These are phyloP conservation scores for Pterulicium gracile DNA, from an alignment of 1,284 basidiomycete species.

Conservation along the genomic window DNA sequence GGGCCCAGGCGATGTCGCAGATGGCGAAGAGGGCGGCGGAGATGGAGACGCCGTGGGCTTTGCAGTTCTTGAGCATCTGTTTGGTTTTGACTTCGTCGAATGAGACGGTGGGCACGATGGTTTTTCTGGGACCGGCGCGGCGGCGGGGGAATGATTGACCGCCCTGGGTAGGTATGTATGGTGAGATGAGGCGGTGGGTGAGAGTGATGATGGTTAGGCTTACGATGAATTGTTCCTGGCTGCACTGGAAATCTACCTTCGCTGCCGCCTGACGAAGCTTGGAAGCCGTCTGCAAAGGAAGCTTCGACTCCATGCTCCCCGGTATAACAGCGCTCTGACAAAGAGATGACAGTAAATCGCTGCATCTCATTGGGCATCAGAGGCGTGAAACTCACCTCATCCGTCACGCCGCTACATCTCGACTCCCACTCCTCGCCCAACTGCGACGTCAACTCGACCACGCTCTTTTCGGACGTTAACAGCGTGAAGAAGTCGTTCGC, in stretches of 20 bases:
- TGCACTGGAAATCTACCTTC: slow-evolving; percentile 45
- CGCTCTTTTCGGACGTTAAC: slow-evolving; percentile 31
- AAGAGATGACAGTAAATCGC: slow-evolving; percentile 2
- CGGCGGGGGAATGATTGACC: slow-evolving; percentile 53
- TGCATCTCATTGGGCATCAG: neutral
- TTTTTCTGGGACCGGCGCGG: slow-evolving; percentile 36
- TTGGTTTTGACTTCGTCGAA: slow-evolving; percentile 45
- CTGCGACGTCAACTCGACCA: slow-evolving; percentile 29
- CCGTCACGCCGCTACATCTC: slow-evolving; percentile 21
- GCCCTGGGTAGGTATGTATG: slow-evolving; percentile 27
- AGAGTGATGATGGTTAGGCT: slow-evolving; percentile 10
- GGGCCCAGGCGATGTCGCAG: slow-evolving; percentile 64
- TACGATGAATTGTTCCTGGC: slow-evolving; percentile 41
- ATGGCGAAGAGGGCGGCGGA: slow-evolving; percentile 67
- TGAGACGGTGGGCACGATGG: slow-evolving; percentile 54
- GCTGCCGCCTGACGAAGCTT: slow-evolving; percentile 33
- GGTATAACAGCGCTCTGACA: slow-evolving; percentile 32
- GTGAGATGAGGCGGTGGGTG: neutral
- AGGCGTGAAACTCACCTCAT: slow-evolving; percentile 14
- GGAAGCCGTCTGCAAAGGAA: slow-evolving; percentile 25
- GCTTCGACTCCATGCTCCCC: slow-evolving; percentile 38
- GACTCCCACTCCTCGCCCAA: slow-evolving; percentile 37
- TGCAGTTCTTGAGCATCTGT: slow-evolving; percentile 53
- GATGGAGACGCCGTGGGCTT: slow-evolving; percentile 60
- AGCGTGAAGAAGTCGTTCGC: slow-evolving; percentile 64